phyloP scores from a whole-genome alignment of 2,329 filamentous ascomycete genomes.

The Arachnopeziza araneosa region DNA sequence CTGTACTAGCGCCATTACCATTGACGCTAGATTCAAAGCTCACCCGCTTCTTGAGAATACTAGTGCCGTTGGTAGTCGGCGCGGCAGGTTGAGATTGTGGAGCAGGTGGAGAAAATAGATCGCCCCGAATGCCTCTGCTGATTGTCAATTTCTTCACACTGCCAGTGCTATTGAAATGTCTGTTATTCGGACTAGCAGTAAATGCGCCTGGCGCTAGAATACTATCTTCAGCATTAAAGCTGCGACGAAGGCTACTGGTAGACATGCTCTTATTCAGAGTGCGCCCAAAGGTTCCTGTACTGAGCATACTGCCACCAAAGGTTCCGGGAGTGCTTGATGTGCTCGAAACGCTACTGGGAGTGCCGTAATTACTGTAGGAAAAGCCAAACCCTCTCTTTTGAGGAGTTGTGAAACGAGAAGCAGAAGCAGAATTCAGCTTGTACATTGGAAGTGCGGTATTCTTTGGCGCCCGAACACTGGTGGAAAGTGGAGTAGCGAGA shows the following conservation, averaged over 20 bases:
- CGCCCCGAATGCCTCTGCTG: slow-evolving; percentile 76
- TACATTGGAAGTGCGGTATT: slow-evolving; percentile 78
- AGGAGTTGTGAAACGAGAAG: slow-evolving; percentile 74
- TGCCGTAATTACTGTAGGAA: slow-evolving; percentile 87
- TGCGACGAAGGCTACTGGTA: slow-evolving; percentile 77
- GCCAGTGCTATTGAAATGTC: slow-evolving; percentile 60
- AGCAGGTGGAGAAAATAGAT: slow-evolving; percentile 58
- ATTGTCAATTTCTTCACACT: slow-evolving; percentile 90
- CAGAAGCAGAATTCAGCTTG: slow-evolving; percentile 77
- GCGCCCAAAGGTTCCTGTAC: slow-evolving; percentile 50
- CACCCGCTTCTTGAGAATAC: slow-evolving; percentile 70
- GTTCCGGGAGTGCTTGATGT: slow-evolving; percentile 62
- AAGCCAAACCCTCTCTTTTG: slow-evolving; percentile 87
- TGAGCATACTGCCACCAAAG: slow-evolving; percentile 60
- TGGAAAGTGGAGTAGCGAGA: slow-evolving; percentile 81
- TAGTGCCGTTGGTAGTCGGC: slow-evolving; percentile 35
- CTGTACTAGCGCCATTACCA: slow-evolving; percentile 33
- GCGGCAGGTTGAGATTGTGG: slow-evolving; percentile 24
- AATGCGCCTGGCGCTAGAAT: slow-evolving; percentile 83
- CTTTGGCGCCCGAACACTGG: slow-evolving; percentile 56
- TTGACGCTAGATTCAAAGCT: slow-evolving; percentile 73
- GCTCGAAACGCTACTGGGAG: slow-evolving; percentile 65
- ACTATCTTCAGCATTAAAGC: slow-evolving; percentile 77
- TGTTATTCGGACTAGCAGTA: slow-evolving; percentile 58
- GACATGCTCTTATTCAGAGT: slow-evolving; percentile 84